Evolutionary conservation across 2,329 filamentous ascomycete genomes (phyloP).

Genomic region (Pseudogymnoascus sp.): DNA sequence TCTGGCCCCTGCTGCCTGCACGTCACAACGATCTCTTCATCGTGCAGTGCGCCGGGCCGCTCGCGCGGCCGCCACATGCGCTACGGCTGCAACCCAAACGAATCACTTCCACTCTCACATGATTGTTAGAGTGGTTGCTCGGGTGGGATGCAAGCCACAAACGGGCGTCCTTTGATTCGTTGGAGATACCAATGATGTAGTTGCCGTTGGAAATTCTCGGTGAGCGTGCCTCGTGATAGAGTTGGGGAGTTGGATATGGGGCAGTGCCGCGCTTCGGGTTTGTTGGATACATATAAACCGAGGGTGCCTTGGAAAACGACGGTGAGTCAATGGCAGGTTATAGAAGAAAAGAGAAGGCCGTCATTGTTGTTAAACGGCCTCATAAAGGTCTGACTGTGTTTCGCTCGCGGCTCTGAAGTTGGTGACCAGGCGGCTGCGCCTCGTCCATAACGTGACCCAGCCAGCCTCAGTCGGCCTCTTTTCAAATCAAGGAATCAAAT

Average conservation of each 20-base stretch:
- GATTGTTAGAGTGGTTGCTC: background rate
- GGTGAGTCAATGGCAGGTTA: background rate
- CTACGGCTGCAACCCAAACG: background rate
- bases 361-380: background rate
- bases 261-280: background rate
- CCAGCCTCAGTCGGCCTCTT: background rate
- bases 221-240: background rate
- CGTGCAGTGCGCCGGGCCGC: conserved; percentile 7
- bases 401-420: background rate
- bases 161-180: background rate
- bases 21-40: background rate
- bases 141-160: background rate
- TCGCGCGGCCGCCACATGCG: background rate
- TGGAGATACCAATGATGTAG: background rate
- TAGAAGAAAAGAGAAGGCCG: background rate
- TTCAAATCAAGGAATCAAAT: background rate
- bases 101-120: conserved; percentile 8
- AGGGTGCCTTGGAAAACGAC: background rate
- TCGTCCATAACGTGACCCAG: background rate
- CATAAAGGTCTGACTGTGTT: background rate
- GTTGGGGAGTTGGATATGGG: background rate
- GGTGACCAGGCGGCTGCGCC: background rate
- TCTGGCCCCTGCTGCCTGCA: background rate
- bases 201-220: background rate
- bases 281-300: conserved; percentile 2